Evolutionary conservation across 306 rosid genomes (phyloP), one percentile per base, ranked within the genome.

Genomic region (Myrica gale): DNA sequence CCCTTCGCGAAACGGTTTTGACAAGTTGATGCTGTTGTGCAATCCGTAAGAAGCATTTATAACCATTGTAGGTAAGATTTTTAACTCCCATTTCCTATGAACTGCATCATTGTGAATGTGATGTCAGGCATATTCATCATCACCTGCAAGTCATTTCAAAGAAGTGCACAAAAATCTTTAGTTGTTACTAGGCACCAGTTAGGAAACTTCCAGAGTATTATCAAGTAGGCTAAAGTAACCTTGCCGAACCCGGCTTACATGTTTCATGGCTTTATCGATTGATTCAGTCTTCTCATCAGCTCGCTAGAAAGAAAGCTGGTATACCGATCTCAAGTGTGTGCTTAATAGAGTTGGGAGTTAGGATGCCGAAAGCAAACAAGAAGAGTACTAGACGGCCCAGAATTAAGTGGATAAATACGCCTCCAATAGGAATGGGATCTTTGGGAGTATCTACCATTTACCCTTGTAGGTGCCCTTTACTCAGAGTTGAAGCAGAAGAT

Each of bases 401-500:
- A 81, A 69, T 75, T 66, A 78, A 76, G 65, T 72, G 58, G 63
- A 76, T 74, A 47, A 55, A 68, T 76, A 78, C 81, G 50, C 78
- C 56, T 73, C 41, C 71, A 73, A 68, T 81, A 71, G 85, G 72
- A 83, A 84, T 83, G 68, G 73, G 72, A 75, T 78, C 32, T 0
- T 26, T 26, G 32, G 32, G 32, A 26, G 80, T 76, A 83, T 86
- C 77, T 62, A 76, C 73, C 78, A 83, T 39, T n/a, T 86, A 75
- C 82, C 82, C 76, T 78, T 69, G 76, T 63, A 26, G 32, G 32
- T 26, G 32, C 32, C 32, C 32, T 26, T 26, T 26, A 26, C 32
- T 26, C 32, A 26, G 82, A 82, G 85, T 69, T 81, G 84, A 85
- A 82, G 76, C 80, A 79, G 62, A 74, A 67, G 66, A 81, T 78